These are phyloP conservation scores for Leccinum rimulosum DNA, from an alignment of 768 basidiomycete species.

Conservation along the genomic window DNA sequence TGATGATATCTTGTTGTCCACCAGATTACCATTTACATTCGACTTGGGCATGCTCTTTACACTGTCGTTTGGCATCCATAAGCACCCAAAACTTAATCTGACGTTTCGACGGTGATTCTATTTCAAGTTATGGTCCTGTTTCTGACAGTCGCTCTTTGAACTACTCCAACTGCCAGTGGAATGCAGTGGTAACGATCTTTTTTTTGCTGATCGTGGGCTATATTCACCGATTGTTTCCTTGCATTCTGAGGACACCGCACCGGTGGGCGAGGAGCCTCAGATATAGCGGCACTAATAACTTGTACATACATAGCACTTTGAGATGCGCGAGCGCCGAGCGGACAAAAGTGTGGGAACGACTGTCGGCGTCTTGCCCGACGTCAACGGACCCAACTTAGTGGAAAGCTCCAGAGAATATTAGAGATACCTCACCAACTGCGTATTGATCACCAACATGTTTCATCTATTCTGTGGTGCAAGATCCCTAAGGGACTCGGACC, in stretches of 20 bases:
- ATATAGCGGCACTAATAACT: no score
- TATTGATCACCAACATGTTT: not conserved
- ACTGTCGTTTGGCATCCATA: not conserved
- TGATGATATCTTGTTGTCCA: conserved; percentile 13
- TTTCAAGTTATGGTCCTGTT: not conserved
- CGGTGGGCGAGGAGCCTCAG: no score
- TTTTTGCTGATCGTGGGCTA: no score
- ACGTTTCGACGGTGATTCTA: conserved; percentile 1
- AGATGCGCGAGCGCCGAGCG: not conserved
- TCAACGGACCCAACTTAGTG: not conserved
- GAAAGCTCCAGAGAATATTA: not conserved
- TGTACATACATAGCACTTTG: not conserved
- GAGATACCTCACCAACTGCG: not conserved
- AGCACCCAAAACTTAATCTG: not conserved
- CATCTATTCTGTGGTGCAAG: not conserved
- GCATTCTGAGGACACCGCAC: not conserved
- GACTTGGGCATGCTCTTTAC: not conserved
- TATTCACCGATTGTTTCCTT: not conserved
- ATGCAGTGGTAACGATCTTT: not conserved
- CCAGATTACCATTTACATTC: not conserved
- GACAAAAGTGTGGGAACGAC: no score
- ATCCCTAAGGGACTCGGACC: not conserved
- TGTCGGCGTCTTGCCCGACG: not conserved
- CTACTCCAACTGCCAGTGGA: not conserved
- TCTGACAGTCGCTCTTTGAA: not conserved